phyloP scores from a whole-genome alignment of 148 eudicot species.

The Fagopyrum tataricum region DNA sequence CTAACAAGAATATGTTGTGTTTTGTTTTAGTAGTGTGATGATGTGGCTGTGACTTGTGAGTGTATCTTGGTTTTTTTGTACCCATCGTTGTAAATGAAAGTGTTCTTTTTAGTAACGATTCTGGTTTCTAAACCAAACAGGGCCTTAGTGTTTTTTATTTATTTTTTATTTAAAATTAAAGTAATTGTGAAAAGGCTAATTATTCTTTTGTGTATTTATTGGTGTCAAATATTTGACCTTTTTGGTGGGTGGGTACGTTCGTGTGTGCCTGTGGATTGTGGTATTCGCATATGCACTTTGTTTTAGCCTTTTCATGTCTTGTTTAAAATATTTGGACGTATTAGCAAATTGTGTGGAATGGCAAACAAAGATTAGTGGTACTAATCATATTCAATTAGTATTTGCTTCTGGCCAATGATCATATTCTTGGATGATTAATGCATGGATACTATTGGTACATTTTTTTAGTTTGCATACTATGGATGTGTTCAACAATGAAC shows the following conservation, averaged over 20 bases:
- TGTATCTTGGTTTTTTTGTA: not conserved
- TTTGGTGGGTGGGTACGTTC: not conserved
- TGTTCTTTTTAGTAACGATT: not conserved
- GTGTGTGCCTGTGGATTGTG: not conserved
- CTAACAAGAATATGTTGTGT: not conserved
- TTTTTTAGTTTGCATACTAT: too few species aligned
- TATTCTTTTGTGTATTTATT: not conserved
- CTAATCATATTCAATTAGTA: not conserved
- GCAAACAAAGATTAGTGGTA: constrained; percentile 12
- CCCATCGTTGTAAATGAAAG: constrained; percentile 1
- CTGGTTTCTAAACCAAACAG: not conserved
- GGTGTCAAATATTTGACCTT: not conserved
- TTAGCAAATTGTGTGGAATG: not conserved
- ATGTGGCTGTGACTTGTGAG: not conserved
- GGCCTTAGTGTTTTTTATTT: not conserved
- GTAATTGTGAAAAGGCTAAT: not conserved
- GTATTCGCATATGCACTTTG: not conserved
- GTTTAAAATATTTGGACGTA: constrained; percentile 3
- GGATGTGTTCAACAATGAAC: too few species aligned
- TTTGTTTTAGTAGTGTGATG: not conserved
- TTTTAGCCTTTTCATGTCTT: not conserved
- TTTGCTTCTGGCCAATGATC: not conserved
- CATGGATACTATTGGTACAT: too few species aligned
- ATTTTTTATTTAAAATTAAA: too few species aligned
- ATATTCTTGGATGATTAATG: too few species aligned